Percentiles rank a stretch among this genome's conserved stretches.
Conservation (phyloP, 148 eudicot species). For the Rhododendron ovatum region DNA sequence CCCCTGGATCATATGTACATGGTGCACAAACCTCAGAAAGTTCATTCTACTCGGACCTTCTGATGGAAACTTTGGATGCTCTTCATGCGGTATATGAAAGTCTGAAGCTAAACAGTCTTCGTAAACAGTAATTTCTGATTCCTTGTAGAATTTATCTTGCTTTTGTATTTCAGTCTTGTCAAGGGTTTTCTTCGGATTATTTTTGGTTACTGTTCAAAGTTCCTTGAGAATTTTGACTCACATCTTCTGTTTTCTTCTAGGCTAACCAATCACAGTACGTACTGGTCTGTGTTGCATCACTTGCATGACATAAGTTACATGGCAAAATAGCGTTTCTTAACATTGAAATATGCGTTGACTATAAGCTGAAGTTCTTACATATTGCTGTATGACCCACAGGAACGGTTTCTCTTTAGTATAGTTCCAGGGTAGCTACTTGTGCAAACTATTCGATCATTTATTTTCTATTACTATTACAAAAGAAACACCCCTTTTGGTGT, state of each 20-base stretch:
- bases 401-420: background rate
- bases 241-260: background rate
- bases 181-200: background rate
- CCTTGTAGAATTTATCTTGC: background rate
- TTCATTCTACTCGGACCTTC: constrained; percentile 34
- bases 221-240: background rate
- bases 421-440: background rate
- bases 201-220: background rate
- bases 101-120: constrained; percentile 79
- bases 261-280: background rate
- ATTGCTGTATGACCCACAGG: background rate
- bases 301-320: background rate
- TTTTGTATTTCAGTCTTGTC: background rate
- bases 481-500: background rate
- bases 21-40: constrained; percentile 24
- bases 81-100: constrained; percentile 94
- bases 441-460: background rate
- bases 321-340: background rate
- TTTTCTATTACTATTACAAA: too few relatives aligned
- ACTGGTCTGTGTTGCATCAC: background rate
- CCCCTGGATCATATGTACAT: constrained; percentile 22
- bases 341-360: background rate
- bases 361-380: background rate
- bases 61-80: constrained; percentile 64
- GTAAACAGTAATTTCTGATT: constrained; percentile 50